Conservation (phyloP, 2,329 filamentous ascomycete genomes). For the Stagonosporopsis rhizophila region DNA sequence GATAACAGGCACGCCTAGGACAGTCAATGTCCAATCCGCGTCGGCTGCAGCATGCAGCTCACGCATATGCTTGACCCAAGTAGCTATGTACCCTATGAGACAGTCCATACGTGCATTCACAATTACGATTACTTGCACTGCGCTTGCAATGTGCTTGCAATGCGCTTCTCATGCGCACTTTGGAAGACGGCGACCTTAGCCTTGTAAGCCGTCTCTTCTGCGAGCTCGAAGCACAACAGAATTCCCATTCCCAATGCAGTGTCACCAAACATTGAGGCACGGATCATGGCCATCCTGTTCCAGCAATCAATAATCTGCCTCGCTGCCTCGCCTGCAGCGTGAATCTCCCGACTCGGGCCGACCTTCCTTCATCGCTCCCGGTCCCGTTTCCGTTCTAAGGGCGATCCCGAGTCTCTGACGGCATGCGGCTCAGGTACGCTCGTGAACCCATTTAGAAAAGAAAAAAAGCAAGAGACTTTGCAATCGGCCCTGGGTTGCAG, state of each 20-base stretch:
- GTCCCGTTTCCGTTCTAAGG: conserved; percentile 16
- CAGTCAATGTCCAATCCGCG: conserved; percentile 1
- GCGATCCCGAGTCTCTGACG: conserved; percentile 5
- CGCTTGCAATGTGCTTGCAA: too few species aligned
- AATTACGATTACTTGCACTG: neutral
- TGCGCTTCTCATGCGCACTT: neutral
- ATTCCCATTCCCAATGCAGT: conserved; percentile 8
- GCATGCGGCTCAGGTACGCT: too few species aligned
- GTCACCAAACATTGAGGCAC: conserved; percentile 17
- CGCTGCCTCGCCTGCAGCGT: conserved; percentile 14
- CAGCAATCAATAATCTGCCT: conserved; percentile 17
- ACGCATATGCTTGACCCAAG: neutral
- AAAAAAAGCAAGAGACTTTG: neutral
- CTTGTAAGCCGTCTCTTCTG: neutral
- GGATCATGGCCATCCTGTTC: conserved; percentile 6
- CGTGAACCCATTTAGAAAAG: too few species aligned
- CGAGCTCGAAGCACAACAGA: neutral
- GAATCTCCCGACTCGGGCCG: conserved; percentile 21
- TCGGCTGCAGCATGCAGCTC: conserved; percentile 2
- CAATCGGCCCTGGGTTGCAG: conserved; percentile 1
- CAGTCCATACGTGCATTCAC: neutral
- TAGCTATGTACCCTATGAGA: neutral
- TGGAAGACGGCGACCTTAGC: neutral
- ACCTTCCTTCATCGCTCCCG: conserved; percentile 18
- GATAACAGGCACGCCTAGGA: neutral